phyloP scores from a whole-genome alignment of 108 stramenopile genomes.

The Cyclotella atomus region DNA sequence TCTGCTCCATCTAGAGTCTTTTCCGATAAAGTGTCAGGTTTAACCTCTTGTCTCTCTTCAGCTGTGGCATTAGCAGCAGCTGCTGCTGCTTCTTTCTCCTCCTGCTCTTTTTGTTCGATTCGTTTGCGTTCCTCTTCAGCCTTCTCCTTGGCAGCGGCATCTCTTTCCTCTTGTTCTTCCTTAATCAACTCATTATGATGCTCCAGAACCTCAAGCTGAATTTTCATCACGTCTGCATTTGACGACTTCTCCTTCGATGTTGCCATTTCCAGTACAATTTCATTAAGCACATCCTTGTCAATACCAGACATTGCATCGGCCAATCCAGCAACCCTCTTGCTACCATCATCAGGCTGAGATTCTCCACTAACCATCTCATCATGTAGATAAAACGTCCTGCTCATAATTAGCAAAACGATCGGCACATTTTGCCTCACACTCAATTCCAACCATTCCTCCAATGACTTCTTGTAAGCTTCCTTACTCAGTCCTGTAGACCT shows the following conservation, averaged over 20 bases:
- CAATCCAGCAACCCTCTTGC: conserved; percentile 75
- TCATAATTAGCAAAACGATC: conserved; percentile 96
- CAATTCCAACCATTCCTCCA: conserved; percentile 97
- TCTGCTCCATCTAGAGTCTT: not conserved
- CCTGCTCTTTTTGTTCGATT: not conserved
- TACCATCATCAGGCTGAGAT: conserved; percentile 29
- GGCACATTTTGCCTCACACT: conserved; percentile 95
- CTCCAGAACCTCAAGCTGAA: conserved; percentile 80
- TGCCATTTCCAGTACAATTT: conserved; percentile 95
- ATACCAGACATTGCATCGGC: conserved; percentile 93
- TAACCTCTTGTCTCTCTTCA: conserved; percentile 1
- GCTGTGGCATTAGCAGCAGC: not conserved
- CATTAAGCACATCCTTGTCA: conserved; percentile 94
- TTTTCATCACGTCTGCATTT: conserved; percentile 75
- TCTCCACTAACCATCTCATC: conserved; percentile 62
- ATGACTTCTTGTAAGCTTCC: conserved; percentile 82
- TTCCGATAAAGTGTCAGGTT: too few relatives aligned
- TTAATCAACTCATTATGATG: conserved; percentile 84
- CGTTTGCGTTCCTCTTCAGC: conserved; percentile 28
- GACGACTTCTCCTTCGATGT: conserved; percentile 77
- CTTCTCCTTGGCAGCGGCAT: conserved; percentile 65
- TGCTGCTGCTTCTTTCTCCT: not conserved
- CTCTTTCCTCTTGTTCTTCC: conserved; percentile 70
- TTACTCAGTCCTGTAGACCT: conserved; percentile 93
- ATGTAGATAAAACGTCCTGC: conserved; percentile 92